Base-by-base conservation (phyloP, 768 basidiomycete genomes). In the Psilocybe sp. region DNA sequence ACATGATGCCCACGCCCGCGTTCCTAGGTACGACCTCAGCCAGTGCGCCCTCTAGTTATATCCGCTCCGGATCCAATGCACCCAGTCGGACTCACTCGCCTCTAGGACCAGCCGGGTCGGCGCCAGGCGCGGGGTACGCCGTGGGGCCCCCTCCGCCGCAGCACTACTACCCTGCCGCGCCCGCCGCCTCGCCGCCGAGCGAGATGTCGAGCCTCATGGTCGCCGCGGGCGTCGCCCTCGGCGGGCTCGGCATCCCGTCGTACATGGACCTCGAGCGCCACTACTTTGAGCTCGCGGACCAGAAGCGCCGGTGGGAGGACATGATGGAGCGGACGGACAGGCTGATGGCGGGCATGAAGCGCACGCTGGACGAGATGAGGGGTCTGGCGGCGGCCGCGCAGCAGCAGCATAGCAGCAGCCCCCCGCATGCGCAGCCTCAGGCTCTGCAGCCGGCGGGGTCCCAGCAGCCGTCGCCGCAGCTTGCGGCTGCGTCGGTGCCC, bases 51-150 rank as follows among this genome's bases (percentile, higher is more conserved):
- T 70, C 78, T 44, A 79, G 81, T 63, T 86, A 85, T 65, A 70
- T 84, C 56, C 76, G 85, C 58, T 79, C 84, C 18, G 75, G 82
- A 49, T 84, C 80, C 42, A 75, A 79, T 54, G 82, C 81, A 19
- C 87, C 87, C 5, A 88, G 84, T 65, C 71, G 85, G 58, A 84
- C 85, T 45, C 86, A 89, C 63, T 87, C 86, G 40, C 87, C 86
- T 42, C 64, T 83, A 60, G 78, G 77, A 46, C 81, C 77, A 55
- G 75, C 72, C 4, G 60, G 59, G 16, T 51, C 60, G 4, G 49
- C 36, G 13, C 33, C 55, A 49, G 62, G 70, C 33, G 59, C 69
- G 44, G 72, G 74, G 32, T 77, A 78, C 58, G 62, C 72, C 33
- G 16, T 49, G 32, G 33, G 40, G 18, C 33, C 2, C 18, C 44